These are phyloP conservation scores for Colletotrichum sp. DNA, from an alignment of 2,329 filamentous ascomycete genomes.

Conservation along the genomic window DNA sequence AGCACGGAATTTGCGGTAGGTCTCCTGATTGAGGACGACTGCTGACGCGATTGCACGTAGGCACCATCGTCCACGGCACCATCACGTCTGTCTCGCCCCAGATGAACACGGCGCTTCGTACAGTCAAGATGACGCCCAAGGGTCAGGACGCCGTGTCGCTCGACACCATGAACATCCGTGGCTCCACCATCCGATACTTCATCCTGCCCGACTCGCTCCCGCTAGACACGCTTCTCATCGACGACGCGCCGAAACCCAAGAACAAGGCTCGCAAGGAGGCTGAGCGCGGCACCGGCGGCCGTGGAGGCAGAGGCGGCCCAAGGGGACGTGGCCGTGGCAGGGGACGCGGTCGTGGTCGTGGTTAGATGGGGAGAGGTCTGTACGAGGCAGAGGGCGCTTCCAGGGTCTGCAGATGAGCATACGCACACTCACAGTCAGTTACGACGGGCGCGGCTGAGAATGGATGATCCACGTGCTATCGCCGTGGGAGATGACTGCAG, in stretches of 20 bases:
- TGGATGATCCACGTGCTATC: background rate
- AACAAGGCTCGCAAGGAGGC: conserved; percentile 98
- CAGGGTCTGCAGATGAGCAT: background rate
- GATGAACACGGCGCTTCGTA: conserved; percentile 97
- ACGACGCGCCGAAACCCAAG: conserved; percentile 98
- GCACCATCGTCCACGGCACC: conserved; percentile 95
- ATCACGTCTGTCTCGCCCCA: conserved; percentile 96
- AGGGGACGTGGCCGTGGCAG: conserved; percentile 60
- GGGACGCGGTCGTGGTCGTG: conserved; percentile 47
- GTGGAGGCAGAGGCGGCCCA: conserved; percentile 54
- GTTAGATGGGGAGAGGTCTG: conserved; percentile 21
- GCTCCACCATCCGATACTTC: conserved; percentile 94
- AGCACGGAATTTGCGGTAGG: background rate
- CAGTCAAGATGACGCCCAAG: conserved; percentile 94
- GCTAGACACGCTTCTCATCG: conserved; percentile 92
- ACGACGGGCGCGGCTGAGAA: background rate
- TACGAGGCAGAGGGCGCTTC: background rate
- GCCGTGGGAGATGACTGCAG: background rate
- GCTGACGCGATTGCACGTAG: conserved; percentile 46
- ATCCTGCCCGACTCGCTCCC: conserved; percentile 96
- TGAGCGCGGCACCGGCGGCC: conserved; percentile 61
- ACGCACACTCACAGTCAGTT: background rate
- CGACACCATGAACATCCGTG: conserved; percentile 96
- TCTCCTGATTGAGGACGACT: background rate
- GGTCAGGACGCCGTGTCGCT: conserved; percentile 86